These are phyloP conservation scores for Aspergillus calidoustus DNA, from an alignment of 2,329 filamentous ascomycete species.

Conservation along the genomic window DNA sequence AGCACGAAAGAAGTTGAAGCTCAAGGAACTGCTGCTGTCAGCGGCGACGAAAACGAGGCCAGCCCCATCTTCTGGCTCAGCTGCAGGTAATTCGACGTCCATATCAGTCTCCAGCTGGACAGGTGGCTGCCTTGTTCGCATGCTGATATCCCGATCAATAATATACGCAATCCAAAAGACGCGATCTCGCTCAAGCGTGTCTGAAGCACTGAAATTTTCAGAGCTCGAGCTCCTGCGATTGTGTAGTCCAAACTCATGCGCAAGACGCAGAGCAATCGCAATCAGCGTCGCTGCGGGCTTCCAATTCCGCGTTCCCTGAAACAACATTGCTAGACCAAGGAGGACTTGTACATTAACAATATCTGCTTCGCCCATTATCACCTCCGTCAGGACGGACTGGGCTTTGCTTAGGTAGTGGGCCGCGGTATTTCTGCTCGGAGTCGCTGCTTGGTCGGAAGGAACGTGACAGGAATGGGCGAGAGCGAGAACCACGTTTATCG, in stretches of 20 bases:
- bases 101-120: not conserved
- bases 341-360: not conserved
- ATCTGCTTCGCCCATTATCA: not conserved
- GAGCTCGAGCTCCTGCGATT: not conserved
- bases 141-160: constrained; percentile 5
- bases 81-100: not conserved
- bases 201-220: not conserved
- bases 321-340: not conserved
- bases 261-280: not conserved
- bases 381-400: not conserved
- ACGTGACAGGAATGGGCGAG: not conserved
- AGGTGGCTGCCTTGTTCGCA: not conserved
- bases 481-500: constrained; percentile 7
- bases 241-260: not conserved
- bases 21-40: not conserved
- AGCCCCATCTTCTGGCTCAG: not conserved
- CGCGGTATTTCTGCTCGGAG: not conserved
- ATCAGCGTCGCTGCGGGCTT: not conserved
- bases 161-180: constrained; percentile 11
- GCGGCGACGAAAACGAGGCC: not conserved
- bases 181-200: not conserved
- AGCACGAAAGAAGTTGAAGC: not conserved
- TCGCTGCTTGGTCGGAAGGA: not conserved
- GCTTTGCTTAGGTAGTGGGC: not conserved
- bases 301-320: not conserved